Evolutionary conservation across 345 rosid genomes (phyloP), one percentile per base, ranked within the genome.

Genomic region (Brassica carinata): DNA sequence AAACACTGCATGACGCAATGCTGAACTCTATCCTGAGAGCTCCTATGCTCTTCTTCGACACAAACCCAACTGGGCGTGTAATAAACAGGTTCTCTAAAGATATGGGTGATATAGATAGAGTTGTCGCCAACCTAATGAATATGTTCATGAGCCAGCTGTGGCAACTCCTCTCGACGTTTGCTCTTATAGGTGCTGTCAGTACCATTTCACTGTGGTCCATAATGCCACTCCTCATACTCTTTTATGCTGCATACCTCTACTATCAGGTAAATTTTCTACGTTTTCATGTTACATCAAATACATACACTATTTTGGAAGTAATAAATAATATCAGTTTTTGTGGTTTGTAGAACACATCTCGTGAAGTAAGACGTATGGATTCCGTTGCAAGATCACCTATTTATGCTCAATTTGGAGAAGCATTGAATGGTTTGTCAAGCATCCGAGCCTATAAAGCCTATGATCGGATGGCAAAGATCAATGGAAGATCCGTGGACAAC

Each of bases 341-440:
- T 45, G 30, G 17, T 71, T 77, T 70, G 48, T 84, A 95, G 99
- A 90, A 90, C 87, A 95, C 96, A 17, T 86, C 98, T 4, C 97
- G 99, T 11, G 96, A 95, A 89, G 91, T 95, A 65, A 95, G 90
- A 82, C 97, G 97, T 79, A 64, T 96, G 79, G 98, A 93, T 82
- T 96, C 99, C 7, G 76, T 96, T 71, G 88, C 92, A 33, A 85
- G 96, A 87, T 93, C 97, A 29, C 99, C 94, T 77, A 78, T 95
- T 34, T 93, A 96, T 89, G 98, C 97, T 31, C 99, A 91, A 76
- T 89, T 93, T 71, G 97, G 99, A 72, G 99, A 96, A 87, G 99
- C 98, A 40, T 67, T 93, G 82, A 93, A 91, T 77, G 99, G 99
- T 77, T 71, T 96, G 77, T 86, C 98, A 58, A 87, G 87, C 83